These are phyloP conservation scores for Pseudonitzschia pungens DNA, from an alignment of 108 stramenopile genomes.

Conservation along the genomic window DNA sequence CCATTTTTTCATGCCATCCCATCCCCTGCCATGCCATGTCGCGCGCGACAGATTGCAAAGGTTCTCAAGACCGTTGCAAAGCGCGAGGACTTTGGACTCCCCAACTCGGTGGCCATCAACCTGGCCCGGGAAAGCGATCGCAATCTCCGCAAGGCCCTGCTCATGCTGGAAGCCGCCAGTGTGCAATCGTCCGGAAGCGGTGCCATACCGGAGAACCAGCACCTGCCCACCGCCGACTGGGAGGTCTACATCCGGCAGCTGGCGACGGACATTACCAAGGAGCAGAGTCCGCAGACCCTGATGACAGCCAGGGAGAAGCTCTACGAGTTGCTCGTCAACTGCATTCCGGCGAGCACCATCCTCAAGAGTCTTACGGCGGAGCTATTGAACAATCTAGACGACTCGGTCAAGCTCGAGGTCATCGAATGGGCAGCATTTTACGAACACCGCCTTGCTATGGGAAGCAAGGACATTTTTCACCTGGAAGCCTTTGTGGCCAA, in stretches of 20 bases:
- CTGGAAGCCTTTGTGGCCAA: slow-evolving; percentile 98
- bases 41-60: slow-evolving; percentile 51
- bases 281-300: slow-evolving; percentile 87
- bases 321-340: slow-evolving; percentile 96
- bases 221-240: slow-evolving; percentile 89
- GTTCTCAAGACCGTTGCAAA: slow-evolving; percentile 75
- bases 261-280: slow-evolving; percentile 76
- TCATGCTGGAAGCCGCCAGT: slow-evolving; percentile 94
- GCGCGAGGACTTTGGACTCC: slow-evolving; percentile 75
- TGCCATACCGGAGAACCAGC: slow-evolving; percentile 39
- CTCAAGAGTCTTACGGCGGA: slow-evolving; percentile 87
- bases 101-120: slow-evolving; percentile 72
- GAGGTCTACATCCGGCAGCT: slow-evolving; percentile 92
- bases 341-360: slow-evolving; percentile 95
- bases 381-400: slow-evolving; percentile 84
- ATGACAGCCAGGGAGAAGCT: slow-evolving; percentile 91
- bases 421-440: slow-evolving; percentile 95
- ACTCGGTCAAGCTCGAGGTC: slow-evolving; percentile 85
- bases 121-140: slow-evolving; percentile 78
- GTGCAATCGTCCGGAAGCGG: slow-evolving; percentile 65
- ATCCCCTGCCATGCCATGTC: not conserved
- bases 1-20: too few relatives aligned
- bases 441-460: slow-evolving; percentile 90
- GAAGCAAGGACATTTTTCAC: slow-evolving; percentile 98
- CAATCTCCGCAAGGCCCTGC: slow-evolving; percentile 94